These are phyloP conservation scores for Takashimella koratensis DNA, from an alignment of 1,284 basidiomycete species.

Conservation along the genomic window DNA sequence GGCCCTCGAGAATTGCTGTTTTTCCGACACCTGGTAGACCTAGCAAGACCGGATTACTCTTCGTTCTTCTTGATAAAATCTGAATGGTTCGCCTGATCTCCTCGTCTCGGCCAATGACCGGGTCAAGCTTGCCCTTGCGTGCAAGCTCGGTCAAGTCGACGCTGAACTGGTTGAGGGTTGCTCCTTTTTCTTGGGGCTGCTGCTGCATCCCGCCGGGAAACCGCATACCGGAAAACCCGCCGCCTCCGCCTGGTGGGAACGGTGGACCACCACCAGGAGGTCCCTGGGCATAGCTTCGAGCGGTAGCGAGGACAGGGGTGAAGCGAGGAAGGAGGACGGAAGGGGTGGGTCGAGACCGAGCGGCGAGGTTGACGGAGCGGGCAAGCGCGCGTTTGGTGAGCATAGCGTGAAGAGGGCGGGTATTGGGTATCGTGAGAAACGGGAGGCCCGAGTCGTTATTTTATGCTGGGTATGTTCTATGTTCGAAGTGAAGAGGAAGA, in stretches of 20 bases:
- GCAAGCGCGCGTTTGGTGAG: background rate
- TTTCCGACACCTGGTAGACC: constrained; percentile 76
- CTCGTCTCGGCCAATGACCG: constrained; percentile 83
- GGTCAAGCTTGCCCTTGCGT: constrained; percentile 77
- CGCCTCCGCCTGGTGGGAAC: constrained; percentile 14
- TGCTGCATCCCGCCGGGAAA: constrained; percentile 26
- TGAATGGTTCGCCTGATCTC: constrained; percentile 89
- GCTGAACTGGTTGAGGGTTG: constrained; percentile 78
- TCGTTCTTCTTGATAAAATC: constrained; percentile 68
- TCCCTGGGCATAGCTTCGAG: background rate
- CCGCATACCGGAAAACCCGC: constrained; percentile 17
- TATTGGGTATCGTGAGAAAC: background rate
- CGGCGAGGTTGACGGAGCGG: background rate
- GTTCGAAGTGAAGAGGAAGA: no score
- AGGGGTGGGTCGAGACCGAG: background rate
- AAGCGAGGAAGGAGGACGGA: background rate
- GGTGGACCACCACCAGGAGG: constrained; percentile 15
- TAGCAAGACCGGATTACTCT: constrained; percentile 74
- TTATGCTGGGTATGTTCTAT: no score
- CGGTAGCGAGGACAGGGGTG: background rate
- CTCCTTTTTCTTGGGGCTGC: constrained; percentile 60
- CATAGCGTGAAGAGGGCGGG: background rate
- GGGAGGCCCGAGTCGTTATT: no score
- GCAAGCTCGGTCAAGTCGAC: constrained; percentile 81
- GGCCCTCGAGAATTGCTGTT: constrained; percentile 82